Percentiles rank a stretch among this genome's conserved stretches.
These are phyloP conservation scores for Aspergillus fumigatiaffinis DNA, from an alignment of 2,329 filamentous ascomycete species.

Conservation along the genomic window DNA sequence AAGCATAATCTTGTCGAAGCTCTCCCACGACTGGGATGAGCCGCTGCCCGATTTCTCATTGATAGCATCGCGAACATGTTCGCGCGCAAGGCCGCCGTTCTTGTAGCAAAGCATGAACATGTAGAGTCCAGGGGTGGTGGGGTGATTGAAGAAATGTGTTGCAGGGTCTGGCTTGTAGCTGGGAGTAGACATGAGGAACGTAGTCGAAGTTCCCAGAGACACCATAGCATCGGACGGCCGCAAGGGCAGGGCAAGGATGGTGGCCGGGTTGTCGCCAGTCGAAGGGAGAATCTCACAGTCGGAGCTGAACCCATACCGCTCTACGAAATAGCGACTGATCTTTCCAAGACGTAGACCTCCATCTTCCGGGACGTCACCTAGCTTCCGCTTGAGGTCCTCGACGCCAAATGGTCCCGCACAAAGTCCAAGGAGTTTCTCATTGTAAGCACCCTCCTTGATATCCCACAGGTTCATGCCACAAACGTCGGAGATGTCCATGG, in stretches of 20 bases:
- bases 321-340: constrained; percentile 74
- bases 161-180: constrained; percentile 82
- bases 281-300: constrained; percentile 79
- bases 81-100: constrained; percentile 89
- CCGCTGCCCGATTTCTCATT: constrained; percentile 49
- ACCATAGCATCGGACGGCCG: constrained; percentile 89
- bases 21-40: constrained; percentile 62
- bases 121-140: constrained; percentile 82
- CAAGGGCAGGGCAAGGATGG: constrained; percentile 85
- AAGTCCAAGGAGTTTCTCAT: constrained; percentile 69
- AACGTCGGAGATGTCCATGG: constrained; percentile 89
- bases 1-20: constrained; percentile 72
- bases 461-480: constrained; percentile 98
- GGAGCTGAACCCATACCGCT: constrained; percentile 70
- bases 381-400: constrained; percentile 66
- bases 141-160: constrained; percentile 98
- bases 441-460: constrained; percentile 69
- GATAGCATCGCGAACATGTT: constrained; percentile 79
- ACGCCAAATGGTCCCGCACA: constrained; percentile 64
- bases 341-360: constrained; percentile 74
- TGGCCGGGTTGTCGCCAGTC: constrained; percentile 94
- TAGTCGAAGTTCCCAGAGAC: constrained; percentile 89
- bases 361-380: constrained; percentile 75
- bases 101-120: constrained; percentile 99
- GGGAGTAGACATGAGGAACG: constrained; percentile 96